Evolutionary conservation across 2,329 filamentous ascomycete species (phyloP).

Genomic region (Coniochaeta sp.): DNA sequence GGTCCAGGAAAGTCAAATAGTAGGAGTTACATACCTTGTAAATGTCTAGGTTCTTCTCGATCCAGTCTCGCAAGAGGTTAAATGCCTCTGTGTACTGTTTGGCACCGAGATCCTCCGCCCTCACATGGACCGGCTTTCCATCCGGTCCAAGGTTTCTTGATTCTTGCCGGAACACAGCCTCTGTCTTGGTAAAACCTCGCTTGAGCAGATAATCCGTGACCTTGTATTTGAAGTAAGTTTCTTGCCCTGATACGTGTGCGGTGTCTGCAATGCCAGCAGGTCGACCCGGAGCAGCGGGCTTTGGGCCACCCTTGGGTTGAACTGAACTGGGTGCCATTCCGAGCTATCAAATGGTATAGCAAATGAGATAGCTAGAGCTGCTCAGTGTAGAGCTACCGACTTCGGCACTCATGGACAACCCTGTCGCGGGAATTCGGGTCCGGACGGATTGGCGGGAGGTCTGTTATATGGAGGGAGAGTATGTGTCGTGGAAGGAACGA

Average conservation of each 20-base stretch:
- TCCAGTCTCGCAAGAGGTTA: constrained; percentile 69
- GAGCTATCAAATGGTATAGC: too few species aligned
- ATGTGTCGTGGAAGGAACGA: too few species aligned
- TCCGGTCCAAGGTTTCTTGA: constrained; percentile 77
- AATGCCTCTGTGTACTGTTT: constrained; percentile 73
- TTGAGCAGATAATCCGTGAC: constrained; percentile 94
- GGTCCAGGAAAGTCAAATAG: not conserved
- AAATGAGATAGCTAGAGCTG: too few species aligned
- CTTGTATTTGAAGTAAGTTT: constrained; percentile 22
- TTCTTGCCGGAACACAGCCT: constrained; percentile 87
- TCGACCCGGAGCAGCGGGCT: not conserved
- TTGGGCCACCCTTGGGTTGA: not conserved
- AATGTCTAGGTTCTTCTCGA: constrained; percentile 85
- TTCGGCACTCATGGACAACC: too few species aligned
- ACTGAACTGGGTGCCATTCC: not conserved
- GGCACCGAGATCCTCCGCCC: constrained; percentile 63
- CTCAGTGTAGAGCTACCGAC: too few species aligned
- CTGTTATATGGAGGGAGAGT: too few species aligned
- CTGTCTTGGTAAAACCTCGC: constrained; percentile 87
- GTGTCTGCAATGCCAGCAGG: not conserved
- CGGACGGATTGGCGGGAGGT: too few species aligned
- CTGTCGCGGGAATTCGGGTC: too few species aligned
- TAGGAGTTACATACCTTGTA: constrained; percentile 62
- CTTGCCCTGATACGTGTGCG: not conserved
- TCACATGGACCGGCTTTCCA: constrained; percentile 63